Conservation (phyloP, 331 rosid genomes). For the Stylosanthes scabra region DNA sequence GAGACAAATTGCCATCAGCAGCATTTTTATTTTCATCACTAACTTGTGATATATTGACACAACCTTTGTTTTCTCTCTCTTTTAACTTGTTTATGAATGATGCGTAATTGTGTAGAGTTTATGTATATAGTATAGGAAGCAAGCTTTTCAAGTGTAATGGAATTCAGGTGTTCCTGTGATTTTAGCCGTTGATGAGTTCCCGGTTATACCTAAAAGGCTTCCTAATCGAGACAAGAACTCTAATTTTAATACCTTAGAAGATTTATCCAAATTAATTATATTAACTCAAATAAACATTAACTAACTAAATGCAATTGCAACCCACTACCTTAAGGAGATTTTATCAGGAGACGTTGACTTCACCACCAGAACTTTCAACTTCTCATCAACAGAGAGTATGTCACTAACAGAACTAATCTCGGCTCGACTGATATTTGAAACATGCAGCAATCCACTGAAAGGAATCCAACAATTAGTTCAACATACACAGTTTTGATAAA, state of each 20-base stretch:
- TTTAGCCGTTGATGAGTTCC: too few relatives aligned
- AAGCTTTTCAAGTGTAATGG: too few relatives aligned
- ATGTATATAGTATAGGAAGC: too few relatives aligned
- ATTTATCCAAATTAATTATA: background rate
- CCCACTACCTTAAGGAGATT: slow-evolving; percentile 75
- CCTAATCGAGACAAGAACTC: background rate
- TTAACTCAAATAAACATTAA: slow-evolving; percentile 7
- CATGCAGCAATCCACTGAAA: slow-evolving; percentile 88
- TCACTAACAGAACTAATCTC: slow-evolving; percentile 65
- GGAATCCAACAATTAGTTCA: slow-evolving; percentile 25
- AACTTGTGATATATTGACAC: background rate
- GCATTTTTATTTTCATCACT: slow-evolving; percentile 14
- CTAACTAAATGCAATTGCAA: background rate
- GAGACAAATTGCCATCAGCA: slow-evolving; percentile 22
- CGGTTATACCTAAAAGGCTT: too few relatives aligned
- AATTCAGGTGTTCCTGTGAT: too few relatives aligned
- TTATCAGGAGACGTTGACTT: slow-evolving; percentile 75
- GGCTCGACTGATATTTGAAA: slow-evolving; percentile 71
- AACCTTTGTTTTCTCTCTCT: background rate
- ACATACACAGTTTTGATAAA: background rate
- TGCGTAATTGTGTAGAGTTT: slow-evolving; percentile 1
- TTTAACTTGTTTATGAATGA: background rate
- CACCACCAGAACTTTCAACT: slow-evolving; percentile 81
- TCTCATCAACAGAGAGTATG: slow-evolving; percentile 71
- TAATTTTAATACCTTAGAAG: slow-evolving; percentile 8